These are phyloP conservation scores for Ustilaginoidea virens DNA, from an alignment of 2,329 filamentous ascomycete genomes.

Conservation along the genomic window DNA sequence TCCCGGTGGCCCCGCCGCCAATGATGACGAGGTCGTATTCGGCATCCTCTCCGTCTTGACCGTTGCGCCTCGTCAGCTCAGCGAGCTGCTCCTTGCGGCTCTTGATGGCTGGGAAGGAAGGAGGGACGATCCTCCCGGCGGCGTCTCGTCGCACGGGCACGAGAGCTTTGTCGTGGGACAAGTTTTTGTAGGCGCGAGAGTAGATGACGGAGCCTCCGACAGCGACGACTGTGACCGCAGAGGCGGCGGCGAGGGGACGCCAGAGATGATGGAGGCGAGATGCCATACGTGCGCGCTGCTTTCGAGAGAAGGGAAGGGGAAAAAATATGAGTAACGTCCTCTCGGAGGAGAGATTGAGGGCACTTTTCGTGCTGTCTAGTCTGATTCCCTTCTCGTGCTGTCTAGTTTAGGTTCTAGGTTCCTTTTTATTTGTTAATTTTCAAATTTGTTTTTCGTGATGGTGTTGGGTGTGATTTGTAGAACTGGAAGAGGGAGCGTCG, in stretches of 20 bases:
- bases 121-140: constrained; percentile 21
- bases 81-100: constrained; percentile 23
- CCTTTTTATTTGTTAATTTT: no score
- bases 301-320: neutral
- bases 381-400: no score
- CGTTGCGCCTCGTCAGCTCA: constrained; percentile 19
- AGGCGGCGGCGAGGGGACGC: constrained; percentile 17
- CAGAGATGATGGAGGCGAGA: constrained; percentile 18
- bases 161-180: constrained; percentile 17
- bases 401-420: no score
- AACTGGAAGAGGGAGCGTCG: no score
- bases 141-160: constrained; percentile 20
- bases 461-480: no score
- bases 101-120: constrained; percentile 19
- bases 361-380: no score
- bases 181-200: constrained; percentile 13
- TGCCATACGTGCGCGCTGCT: constrained; percentile 16
- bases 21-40: constrained; percentile 66
- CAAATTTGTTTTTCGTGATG: no score
- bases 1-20: constrained; percentile 64
- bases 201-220: constrained; percentile 17
- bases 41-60: constrained; percentile 12
- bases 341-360: no score
- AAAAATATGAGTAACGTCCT: no score
- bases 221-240: constrained; percentile 12